Percentiles rank a stretch among this genome's conserved stretches.
These are phyloP conservation scores for Trichopus zeylanicus DNA, from an alignment of 116 monocot species.

Conservation along the genomic window DNA sequence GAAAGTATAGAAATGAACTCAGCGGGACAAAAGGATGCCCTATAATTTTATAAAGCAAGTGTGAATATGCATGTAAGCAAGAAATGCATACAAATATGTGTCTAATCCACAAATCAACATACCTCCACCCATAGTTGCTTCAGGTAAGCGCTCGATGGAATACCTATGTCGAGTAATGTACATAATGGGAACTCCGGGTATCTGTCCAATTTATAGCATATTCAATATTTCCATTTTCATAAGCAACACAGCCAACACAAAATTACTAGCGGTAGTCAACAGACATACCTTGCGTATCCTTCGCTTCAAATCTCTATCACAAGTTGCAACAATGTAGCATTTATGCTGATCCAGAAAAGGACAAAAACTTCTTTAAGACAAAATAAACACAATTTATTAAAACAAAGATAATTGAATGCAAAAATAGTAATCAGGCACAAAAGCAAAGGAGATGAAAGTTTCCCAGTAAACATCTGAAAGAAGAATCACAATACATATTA, in stretches of 20 bases:
- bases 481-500: background rate
- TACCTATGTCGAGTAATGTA: slow-evolving; percentile 73
- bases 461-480: background rate
- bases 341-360: slow-evolving; percentile 57
- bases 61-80: background rate
- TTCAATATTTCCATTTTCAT: background rate
- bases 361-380: background rate
- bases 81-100: background rate
- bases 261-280: background rate
- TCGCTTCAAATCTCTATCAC: slow-evolving; percentile 96
- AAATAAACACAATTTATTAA: background rate
- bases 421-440: background rate
- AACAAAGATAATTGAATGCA: too few species aligned
- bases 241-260: background rate
- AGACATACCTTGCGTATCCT: slow-evolving; percentile 86
- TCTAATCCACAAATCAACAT: background rate
- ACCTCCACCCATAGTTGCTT: slow-evolving; percentile 92
- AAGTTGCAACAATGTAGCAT: slow-evolving; percentile 99
- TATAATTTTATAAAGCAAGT: background rate
- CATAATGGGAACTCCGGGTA: slow-evolving; percentile 87
- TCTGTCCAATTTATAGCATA: slow-evolving; percentile 15
- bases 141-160: slow-evolving; percentile 74
- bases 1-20: background rate
- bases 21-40: background rate
- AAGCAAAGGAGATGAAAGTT: too few species aligned